A percentile compares a stretch with the other conserved stretches of the same genome.
phyloP scores from a whole-genome alignment of 345 rosid species.

The Corchorus capsularis region DNA sequence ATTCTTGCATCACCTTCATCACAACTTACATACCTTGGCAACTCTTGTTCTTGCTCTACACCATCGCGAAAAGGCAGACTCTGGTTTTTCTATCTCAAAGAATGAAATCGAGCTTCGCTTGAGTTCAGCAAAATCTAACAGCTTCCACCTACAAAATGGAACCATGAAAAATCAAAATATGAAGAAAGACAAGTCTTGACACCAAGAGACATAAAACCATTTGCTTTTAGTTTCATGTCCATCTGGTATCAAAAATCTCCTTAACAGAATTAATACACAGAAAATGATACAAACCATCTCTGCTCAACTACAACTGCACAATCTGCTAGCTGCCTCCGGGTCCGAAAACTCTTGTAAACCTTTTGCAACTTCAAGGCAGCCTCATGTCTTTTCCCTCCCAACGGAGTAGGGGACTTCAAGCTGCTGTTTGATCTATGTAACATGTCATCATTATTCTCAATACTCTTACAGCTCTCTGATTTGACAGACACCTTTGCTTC shows the following conservation, averaged over 20 bases:
- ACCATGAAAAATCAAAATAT: neutral
- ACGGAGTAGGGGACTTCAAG: neutral
- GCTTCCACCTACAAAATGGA: constrained; percentile 68
- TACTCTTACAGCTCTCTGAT: constrained; percentile 29
- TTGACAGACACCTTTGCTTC: constrained; percentile 28
- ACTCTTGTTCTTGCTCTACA: constrained; percentile 84
- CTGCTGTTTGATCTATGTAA: constrained; percentile 23
- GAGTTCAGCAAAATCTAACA: constrained; percentile 90
- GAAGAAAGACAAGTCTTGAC: neutral
- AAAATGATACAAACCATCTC: constrained; percentile 62
- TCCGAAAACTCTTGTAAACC: constrained; percentile 90
- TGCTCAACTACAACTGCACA: constrained; percentile 93
- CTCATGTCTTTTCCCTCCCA: constrained; percentile 35
- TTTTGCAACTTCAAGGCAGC: constrained; percentile 88
- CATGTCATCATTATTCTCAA: constrained; percentile 25
- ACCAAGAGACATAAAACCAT: neutral
- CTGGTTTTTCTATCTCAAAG: constrained; percentile 76
- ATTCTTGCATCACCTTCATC: constrained; percentile 8
- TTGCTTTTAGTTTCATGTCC: neutral
- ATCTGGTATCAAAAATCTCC: neutral
- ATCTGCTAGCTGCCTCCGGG: constrained; percentile 87
- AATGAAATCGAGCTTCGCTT: constrained; percentile 90
- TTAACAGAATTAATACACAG: neutral
- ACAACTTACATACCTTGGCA: constrained; percentile 61
- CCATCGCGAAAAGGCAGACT: constrained; percentile 90